These are phyloP conservation scores for Alternaria longipes DNA, from an alignment of 2,329 filamentous ascomycete species.

Conservation along the genomic window DNA sequence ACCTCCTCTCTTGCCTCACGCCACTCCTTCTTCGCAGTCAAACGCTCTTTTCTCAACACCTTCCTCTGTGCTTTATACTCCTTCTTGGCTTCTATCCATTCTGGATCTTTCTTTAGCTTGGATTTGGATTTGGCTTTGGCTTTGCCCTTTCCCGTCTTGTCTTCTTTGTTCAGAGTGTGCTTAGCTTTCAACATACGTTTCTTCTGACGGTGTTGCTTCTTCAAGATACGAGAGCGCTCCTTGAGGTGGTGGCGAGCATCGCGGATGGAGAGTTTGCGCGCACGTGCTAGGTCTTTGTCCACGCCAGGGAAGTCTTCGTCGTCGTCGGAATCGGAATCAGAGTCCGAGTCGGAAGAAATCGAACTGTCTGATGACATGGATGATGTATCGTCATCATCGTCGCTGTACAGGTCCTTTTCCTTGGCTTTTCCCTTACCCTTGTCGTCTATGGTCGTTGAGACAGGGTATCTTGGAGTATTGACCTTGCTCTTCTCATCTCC, in stretches of 20 bases:
- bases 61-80: conserved; percentile 35
- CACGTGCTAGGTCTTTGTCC: conserved; percentile 19
- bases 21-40: conserved; percentile 28
- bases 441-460: background rate
- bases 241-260: conserved; percentile 20
- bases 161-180: background rate
- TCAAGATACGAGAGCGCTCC: conserved; percentile 24
- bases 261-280: conserved; percentile 38
- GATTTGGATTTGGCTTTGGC: conserved; percentile 29
- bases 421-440: conserved; percentile 12
- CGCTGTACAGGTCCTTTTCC: conserved; percentile 1
- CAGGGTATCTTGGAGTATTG: background rate
- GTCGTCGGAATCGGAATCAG: conserved; percentile 26
- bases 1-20: conserved; percentile 15
- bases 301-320: conserved; percentile 22
- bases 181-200: conserved; percentile 34
- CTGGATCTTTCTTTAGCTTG: conserved; percentile 31
- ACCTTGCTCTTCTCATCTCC: conserved; percentile 14
- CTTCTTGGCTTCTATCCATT: conserved; percentile 35
- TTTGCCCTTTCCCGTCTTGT: conserved; percentile 8
- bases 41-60: conserved; percentile 27
- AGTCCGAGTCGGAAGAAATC: conserved; percentile 1
- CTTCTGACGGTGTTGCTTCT: conserved; percentile 22
- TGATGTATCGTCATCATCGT: conserved; percentile 29
- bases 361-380: conserved; percentile 38